Evolutionary conservation across 2,329 filamentous ascomycete genomes (phyloP).

Genomic region (Diaporthe longicolla): DNA sequence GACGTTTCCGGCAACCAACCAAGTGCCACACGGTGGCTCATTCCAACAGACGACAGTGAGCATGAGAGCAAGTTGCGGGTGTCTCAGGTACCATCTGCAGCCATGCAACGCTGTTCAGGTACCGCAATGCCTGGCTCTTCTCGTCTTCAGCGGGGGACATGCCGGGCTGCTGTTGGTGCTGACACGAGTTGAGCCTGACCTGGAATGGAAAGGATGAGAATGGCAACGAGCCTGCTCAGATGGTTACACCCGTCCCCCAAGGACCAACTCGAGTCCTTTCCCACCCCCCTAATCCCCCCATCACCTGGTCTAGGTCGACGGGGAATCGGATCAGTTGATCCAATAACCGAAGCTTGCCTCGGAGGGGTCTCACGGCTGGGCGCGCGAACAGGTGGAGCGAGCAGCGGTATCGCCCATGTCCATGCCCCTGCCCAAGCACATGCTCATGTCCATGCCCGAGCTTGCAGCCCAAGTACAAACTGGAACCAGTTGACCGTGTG

Average conservation of each 20-base stretch:
- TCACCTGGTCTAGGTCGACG: conserved; percentile 27
- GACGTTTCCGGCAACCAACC: conserved; percentile 36
- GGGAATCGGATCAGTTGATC: conserved; percentile 29
- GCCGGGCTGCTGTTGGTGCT: conserved; percentile 6
- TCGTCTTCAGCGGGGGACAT: conserved; percentile 21
- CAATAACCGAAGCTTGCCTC: conserved; percentile 37
- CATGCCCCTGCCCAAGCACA: conserved; percentile 17
- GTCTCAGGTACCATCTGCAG: conserved; percentile 36
- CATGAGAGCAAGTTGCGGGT: conserved; percentile 10
- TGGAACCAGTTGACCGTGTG: conserved; percentile 15
- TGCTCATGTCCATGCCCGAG: conserved; percentile 29
- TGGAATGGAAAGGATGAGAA: conserved; percentile 18
- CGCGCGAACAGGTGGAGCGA: conserved; percentile 41
- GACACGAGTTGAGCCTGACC: conserved; percentile 19
- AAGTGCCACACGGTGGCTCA: conserved; percentile 10
- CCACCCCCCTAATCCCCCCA: conserved; percentile 13
- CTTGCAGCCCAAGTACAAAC: conserved; percentile 31
- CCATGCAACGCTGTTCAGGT: conserved; percentile 36
- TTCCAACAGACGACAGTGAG: conserved; percentile 3
- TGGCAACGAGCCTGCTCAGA: conserved; percentile 25
- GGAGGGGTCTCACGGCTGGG: conserved; percentile 23
- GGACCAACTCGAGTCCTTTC: conserved; percentile 24
- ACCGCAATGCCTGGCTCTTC: conserved; percentile 16
- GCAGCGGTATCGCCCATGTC: conserved; percentile 26
- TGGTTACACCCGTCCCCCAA: conserved; percentile 33